phyloP scores from a whole-genome alignment of 2,329 filamentous ascomycete genomes.

The Botrytis fabae region DNA sequence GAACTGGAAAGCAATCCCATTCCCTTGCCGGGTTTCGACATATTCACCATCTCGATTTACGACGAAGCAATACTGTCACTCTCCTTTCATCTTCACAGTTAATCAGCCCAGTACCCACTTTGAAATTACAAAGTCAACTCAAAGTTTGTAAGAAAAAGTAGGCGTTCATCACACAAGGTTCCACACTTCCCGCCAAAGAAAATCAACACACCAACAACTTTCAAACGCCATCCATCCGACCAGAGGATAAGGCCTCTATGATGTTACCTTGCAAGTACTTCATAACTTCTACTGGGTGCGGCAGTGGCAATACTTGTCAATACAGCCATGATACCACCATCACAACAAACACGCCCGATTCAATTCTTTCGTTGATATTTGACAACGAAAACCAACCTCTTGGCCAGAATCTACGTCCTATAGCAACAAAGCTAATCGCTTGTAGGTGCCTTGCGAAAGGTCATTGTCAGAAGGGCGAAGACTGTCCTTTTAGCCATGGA shows the following conservation, averaged over 20 bases:
- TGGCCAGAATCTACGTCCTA: background rate
- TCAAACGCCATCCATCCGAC: background rate
- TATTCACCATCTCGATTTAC: background rate
- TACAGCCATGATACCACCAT: background rate
- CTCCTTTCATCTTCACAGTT: background rate
- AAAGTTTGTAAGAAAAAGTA: background rate
- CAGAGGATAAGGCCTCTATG: background rate
- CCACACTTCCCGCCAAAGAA: background rate
- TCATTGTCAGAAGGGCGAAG: background rate
- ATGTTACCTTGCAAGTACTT: slow-evolving; percentile 4
- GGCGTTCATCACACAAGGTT: background rate
- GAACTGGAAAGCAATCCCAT: background rate
- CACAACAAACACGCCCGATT: background rate
- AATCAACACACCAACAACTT: background rate
- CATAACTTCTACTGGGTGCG: background rate
- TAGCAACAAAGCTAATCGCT: background rate
- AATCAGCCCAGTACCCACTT: background rate
- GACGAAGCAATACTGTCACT: background rate
- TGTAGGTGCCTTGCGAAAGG: background rate
- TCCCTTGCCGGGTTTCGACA: background rate
- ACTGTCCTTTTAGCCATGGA: background rate
- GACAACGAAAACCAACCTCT: background rate
- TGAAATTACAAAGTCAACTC: background rate
- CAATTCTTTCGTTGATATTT: background rate
- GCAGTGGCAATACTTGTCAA: background rate